A percentile compares a stretch with the other conserved stretches of the same genome.
Evolutionary conservation across 169 alveolate genomes (phyloP).

Genomic region (Plasmodium inui): DNA sequence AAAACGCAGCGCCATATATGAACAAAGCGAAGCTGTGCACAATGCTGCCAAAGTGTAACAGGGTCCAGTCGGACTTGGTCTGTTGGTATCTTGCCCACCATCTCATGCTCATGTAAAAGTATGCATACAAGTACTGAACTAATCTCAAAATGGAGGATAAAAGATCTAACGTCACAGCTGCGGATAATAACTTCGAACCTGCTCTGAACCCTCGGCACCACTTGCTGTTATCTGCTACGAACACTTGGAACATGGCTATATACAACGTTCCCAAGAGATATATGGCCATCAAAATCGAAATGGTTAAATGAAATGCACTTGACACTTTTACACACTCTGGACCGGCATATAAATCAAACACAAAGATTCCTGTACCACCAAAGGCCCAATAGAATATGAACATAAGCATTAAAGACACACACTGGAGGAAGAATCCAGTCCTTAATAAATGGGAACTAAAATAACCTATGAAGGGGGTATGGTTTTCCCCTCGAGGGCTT

Average conservation of each 20-base stretch:
- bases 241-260: slow-evolving; percentile 88
- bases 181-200: slow-evolving; percentile 88
- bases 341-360: slow-evolving; percentile 88
- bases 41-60: slow-evolving; percentile 87
- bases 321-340: slow-evolving; percentile 88
- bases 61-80: slow-evolving; percentile 90
- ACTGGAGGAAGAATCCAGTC: slow-evolving; percentile 84
- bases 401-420: slow-evolving; percentile 85
- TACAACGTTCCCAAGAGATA: slow-evolving; percentile 87
- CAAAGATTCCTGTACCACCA: slow-evolving; percentile 89
- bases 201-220: slow-evolving; percentile 90
- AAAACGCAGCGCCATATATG: slow-evolving; percentile 89
- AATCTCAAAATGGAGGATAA: slow-evolving; percentile 85
- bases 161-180: slow-evolving; percentile 89
- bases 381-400: slow-evolving; percentile 88
- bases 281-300: slow-evolving; percentile 84
- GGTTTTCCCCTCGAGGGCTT: slow-evolving; percentile 89
- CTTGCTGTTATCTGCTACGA: slow-evolving; percentile 90
- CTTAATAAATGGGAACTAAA: slow-evolving; percentile 86
- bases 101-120: slow-evolving; percentile 87
- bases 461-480: slow-evolving; percentile 87
- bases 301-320: slow-evolving; percentile 86
- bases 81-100: slow-evolving; percentile 92
- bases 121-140: slow-evolving; percentile 87
- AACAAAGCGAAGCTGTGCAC: slow-evolving; percentile 88